Evolutionary conservation across 768 basidiomycete genomes (phyloP).

Genomic region (Suillus variegatus): DNA sequence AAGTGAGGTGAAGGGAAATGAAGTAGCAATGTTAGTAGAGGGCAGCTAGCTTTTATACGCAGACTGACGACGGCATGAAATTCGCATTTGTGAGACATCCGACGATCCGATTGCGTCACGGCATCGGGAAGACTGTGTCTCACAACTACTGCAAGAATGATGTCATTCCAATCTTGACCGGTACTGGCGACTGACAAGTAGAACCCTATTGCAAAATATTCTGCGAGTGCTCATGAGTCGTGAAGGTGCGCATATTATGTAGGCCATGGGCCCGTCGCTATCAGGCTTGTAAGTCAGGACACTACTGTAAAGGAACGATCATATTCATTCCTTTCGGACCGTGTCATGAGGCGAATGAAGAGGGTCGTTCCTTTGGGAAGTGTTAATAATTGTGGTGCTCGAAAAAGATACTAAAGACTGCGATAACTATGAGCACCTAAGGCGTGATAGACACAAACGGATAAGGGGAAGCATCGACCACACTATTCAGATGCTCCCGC

Average conservation of each 20-base stretch:
- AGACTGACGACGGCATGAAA: neutral
- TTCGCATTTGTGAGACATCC: neutral
- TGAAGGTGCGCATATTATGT: neutral
- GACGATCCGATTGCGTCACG: neutral
- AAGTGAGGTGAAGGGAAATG: neutral
- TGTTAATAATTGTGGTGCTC: neutral
- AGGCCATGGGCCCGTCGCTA: neutral
- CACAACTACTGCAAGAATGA: neutral
- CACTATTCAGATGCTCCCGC: constrained; percentile 26
- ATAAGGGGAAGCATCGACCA: constrained; percentile 37
- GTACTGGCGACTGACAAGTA: neutral
- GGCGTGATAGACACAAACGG: constrained; percentile 12
- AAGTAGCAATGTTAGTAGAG: neutral
- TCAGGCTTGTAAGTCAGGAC: neutral
- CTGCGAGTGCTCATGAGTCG: neutral
- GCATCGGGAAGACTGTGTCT: neutral
- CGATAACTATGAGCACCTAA: neutral
- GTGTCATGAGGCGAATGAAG: neutral
- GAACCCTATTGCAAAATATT: neutral
- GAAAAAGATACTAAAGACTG: neutral
- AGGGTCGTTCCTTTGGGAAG: neutral
- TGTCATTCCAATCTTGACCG: neutral
- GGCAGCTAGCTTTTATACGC: neutral
- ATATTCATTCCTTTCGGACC: neutral
- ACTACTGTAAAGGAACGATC: neutral